Base-by-base conservation (phyloP, 768 basidiomycete species). In the Suillus americanus region DNA sequence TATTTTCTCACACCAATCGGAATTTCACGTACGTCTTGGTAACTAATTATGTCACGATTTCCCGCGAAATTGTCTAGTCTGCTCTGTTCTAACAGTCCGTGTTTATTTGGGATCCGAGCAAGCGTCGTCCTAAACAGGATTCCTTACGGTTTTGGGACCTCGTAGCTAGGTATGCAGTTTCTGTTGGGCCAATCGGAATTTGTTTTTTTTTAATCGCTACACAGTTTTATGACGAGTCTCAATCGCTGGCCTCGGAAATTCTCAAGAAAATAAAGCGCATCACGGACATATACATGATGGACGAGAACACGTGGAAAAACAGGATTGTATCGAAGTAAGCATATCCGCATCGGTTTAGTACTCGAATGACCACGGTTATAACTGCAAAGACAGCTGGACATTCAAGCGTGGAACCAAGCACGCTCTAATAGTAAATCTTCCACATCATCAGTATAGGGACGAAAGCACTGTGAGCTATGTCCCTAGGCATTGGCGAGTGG, bases 401-500 rank as follows among this genome's bases (percentile, higher is more conserved):
- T 80, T 85, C 88, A 86, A 91, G 89, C 82, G 89, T 91, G 89
- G 89, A 50, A 91, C 85, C 84, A 81, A 77, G 85, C 78, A 75
- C 63, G 43, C 53, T 69, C 56, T 20, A 18, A 62, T 64, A 68
- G 60, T 83, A 57, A 41, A 72, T 91, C 84, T 91, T 81, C 90
- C 90, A 91, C 88, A 65, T 75, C 80, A 80, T 89, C 81, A 86
- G 89, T 89, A 87, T 59, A 86, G 89, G 77, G 84, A 90, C 89
- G 88, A 91, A 83, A 85, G 90, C 89, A 89, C 69, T 65, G 77
- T 73, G 68, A 73, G 87, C 90, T 82, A 77, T 91, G 89, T 89
- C 80, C 84, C 90, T 85, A 89, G 90, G 89, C 89, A 83, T 79
- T 75, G 79, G 87, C 79, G 80, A 80, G 88, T 90, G 89, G 89